These are phyloP conservation scores for Wickerhamomyces rabaulensis DNA, from an alignment of 805 yeast genomes.

Conservation along the genomic window DNA sequence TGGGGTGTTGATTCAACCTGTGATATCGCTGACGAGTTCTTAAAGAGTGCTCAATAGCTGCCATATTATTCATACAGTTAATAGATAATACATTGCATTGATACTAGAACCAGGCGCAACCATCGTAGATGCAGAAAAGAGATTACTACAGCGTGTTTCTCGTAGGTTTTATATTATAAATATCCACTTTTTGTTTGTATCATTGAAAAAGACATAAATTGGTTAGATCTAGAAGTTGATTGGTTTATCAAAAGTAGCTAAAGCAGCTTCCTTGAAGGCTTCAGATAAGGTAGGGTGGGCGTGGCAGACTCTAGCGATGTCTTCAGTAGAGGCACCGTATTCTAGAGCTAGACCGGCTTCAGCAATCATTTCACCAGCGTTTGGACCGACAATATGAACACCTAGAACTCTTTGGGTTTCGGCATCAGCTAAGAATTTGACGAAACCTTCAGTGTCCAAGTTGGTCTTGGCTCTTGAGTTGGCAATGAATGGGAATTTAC, in stretches of 20 bases:
- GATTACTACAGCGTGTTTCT: neutral
- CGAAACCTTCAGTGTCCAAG: slow-evolving; percentile 95
- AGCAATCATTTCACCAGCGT: slow-evolving; percentile 99
- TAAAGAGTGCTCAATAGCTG: slow-evolving; percentile 14
- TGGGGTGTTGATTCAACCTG: slow-evolving; percentile 62
- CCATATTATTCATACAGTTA: neutral
- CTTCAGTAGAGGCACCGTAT: slow-evolving; percentile 98
- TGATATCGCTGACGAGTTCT: slow-evolving; percentile 46
- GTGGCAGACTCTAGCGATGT: slow-evolving; percentile 94
- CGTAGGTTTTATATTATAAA: neutral
- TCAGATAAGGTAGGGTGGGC: slow-evolving; percentile 98
- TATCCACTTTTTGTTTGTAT: neutral
- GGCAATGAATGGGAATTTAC: slow-evolving; percentile 98
- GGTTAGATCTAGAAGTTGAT: slow-evolving; percentile 60
- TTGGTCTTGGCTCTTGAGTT: slow-evolving; percentile 99
- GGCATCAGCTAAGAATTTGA: slow-evolving; percentile 91
- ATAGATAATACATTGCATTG: neutral
- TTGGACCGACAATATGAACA: slow-evolving; percentile 95
- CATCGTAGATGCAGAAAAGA: no score
- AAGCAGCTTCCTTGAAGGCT: slow-evolving; percentile 97
- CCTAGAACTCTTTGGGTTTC: slow-evolving; percentile 96
- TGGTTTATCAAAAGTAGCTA: slow-evolving; percentile 88
- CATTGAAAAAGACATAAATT: neutral
- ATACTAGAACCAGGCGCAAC: no score
- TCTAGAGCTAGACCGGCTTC: slow-evolving; percentile 97